phyloP scores from a whole-genome alignment of 441 rosid species.

The Corymbia calophylla region DNA sequence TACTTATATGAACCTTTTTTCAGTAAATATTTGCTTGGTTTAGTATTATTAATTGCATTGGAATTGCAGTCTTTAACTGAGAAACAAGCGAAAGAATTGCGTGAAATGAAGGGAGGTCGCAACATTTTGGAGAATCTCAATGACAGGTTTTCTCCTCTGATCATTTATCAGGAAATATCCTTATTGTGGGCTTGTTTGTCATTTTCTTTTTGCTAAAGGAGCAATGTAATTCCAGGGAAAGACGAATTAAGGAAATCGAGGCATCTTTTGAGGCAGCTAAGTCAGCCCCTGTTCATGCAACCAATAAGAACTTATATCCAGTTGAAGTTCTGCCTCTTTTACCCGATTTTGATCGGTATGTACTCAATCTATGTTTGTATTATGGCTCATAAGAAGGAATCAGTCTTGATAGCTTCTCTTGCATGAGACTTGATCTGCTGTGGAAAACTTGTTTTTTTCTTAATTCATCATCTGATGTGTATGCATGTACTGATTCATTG shows the following conservation, averaged over 20 bases:
- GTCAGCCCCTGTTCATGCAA: slow-evolving; percentile 75
- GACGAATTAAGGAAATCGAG: slow-evolving; percentile 88
- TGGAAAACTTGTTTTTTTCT: not conserved
- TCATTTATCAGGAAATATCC: not conserved
- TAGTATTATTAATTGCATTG: not conserved
- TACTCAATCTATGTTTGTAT: slow-evolving; percentile 6
- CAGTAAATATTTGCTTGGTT: not conserved
- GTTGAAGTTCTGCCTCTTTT: slow-evolving; percentile 75
- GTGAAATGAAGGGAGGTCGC: slow-evolving; percentile 71
- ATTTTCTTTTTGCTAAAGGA: not conserved
- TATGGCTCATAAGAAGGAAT: not conserved
- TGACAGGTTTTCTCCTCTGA: slow-evolving; percentile 49
- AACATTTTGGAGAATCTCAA: slow-evolving; percentile 68
- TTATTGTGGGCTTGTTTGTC: not conserved
- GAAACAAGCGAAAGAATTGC: slow-evolving; percentile 92
- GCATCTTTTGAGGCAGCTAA: slow-evolving; percentile 87
- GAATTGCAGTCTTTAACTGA: slow-evolving; percentile 76
- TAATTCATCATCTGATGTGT: not conserved
- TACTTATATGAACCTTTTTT: not conserved
- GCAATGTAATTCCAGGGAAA: slow-evolving; percentile 46
- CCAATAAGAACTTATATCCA: slow-evolving; percentile 67
- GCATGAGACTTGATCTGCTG: not conserved
- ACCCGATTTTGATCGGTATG: slow-evolving; percentile 87
- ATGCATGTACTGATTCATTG: not conserved
- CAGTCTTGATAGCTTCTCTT: not conserved